Base-by-base conservation (phyloP, 352 stramenopile genomes). In the Pythium monospermum region DNA sequence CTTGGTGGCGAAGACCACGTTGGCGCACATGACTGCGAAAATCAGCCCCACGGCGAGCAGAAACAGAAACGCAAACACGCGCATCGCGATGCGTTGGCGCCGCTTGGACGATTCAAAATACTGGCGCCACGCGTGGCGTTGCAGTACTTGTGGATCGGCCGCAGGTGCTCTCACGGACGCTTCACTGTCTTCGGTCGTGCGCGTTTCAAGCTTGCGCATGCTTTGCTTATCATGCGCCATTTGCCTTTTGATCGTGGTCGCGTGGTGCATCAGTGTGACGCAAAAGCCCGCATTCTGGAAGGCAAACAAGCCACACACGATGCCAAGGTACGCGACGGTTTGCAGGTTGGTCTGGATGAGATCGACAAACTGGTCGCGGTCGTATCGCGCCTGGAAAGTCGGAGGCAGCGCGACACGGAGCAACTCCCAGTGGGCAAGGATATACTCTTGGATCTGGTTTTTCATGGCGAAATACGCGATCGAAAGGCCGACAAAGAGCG, bases 1-100 rank as follows among this genome's bases (percentile, higher is more conserved):
- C 51, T 91, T 85, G 12, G 73, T 67, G 11, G 76, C 59, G 31
- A 91, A 84, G 19, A 86, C 68, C 8, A 88, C 73, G 42, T 80
- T 91, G 30, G 74, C 61, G 38, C 72, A 85, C 50, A 60, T 91
- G 40, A 98, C 96, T 2, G 93, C 96, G 60, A 99, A 99, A 64
- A 91, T 74, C 37, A 88, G 74, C 15, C 64, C 53, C 19, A 88
- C 59, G 1, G 59, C 68, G 2, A 87, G 41, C 10, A 77, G 36
- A 36, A 80, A 71, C 3, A 84, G 23, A 19, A 77, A 55, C 18
- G 71, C 59, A 1, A 67, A 59, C 16, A 88, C 32, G 23, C 73
- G 71, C 77, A 91, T 88, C 1, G 39, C 70, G 45, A 87, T 77
- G 13, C 75, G 67, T 54, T 88, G 76, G 6, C 64, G 68, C 2